Percentiles rank a stretch among this genome's conserved stretches.
Evolutionary conservation across 2,329 filamentous ascomycete species (phyloP).

Genomic region (Dothistroma pini): DNA sequence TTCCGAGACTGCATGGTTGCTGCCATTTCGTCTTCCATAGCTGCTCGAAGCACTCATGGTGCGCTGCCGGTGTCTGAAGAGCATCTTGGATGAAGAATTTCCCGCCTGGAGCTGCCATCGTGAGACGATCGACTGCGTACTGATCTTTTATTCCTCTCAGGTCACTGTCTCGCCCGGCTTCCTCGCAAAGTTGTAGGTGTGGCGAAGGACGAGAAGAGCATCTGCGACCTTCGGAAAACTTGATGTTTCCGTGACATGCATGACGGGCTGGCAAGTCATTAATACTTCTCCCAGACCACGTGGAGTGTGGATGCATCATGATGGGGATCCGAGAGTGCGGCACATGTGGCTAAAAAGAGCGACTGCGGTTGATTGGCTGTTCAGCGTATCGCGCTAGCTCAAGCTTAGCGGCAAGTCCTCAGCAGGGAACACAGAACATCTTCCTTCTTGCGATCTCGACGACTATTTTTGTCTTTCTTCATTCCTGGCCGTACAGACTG

Average conservation of each 20-base stretch:
- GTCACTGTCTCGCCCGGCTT: not conserved
- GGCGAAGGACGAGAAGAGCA: too few species aligned
- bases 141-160: not conserved
- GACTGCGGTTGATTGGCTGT: not conserved
- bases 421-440: not conserved
- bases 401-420: not conserved
- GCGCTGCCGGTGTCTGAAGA: slow-evolving; percentile 39
- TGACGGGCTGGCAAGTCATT: not conserved
- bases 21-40: slow-evolving; percentile 76
- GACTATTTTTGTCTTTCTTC: not conserved
- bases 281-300: not conserved
- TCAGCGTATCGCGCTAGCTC: not conserved
- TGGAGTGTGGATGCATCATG: not conserved
- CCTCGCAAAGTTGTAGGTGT: too few species aligned
- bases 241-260: not conserved
- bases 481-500: not conserved
- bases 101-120: slow-evolving; percentile 26
- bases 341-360: not conserved
- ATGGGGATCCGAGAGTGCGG: not conserved
- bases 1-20: slow-evolving; percentile 54
- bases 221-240: too few species aligned
- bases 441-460: not conserved
- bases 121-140: not conserved
- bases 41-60: slow-evolving; percentile 47
- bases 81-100: slow-evolving; percentile 48